phyloP scores from a whole-genome alignment of 495 filamentous ascomycete species.

The Parathielavia appendiculata region DNA sequence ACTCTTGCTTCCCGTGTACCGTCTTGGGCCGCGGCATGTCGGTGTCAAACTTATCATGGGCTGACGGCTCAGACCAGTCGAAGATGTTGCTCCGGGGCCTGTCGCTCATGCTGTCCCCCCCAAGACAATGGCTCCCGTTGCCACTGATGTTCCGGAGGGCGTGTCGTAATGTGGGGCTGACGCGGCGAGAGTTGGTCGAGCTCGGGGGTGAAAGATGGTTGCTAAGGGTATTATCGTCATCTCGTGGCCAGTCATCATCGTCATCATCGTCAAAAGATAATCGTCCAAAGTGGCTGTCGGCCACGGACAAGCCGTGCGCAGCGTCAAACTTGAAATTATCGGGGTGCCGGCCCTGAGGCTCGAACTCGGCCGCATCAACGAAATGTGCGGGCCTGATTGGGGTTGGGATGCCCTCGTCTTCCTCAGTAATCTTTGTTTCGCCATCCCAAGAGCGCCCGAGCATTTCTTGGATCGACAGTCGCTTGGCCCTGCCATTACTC shows the following conservation, averaged over 20 bases:
- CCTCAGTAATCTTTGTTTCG: constrained; percentile 57
- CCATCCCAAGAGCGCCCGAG: constrained; percentile 44
- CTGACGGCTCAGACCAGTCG: constrained; percentile 76
- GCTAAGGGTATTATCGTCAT: constrained; percentile 48
- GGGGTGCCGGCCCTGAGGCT: constrained; percentile 10
- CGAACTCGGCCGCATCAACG: constrained; percentile 21
- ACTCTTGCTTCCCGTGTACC: constrained; percentile 83
- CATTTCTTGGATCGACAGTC: constrained; percentile 54
- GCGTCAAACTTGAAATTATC: constrained; percentile 21
- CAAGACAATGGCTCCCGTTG: constrained; percentile 31
- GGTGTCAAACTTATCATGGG: constrained; percentile 49
- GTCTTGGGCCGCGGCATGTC: constrained; percentile 70
- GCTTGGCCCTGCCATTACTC: constrained; percentile 51
- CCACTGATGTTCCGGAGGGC: constrained; percentile 41
- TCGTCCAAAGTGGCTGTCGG: constrained; percentile 38
- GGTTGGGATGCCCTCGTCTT: constrained; percentile 57
- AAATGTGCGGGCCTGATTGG: constrained; percentile 44
- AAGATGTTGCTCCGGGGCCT: constrained; percentile 63
- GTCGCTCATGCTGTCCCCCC: constrained; percentile 36
- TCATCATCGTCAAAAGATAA: constrained; percentile 57
- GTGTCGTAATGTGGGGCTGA: constrained; percentile 43
- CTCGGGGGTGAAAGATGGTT: constrained; percentile 53
- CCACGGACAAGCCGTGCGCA: constrained; percentile 17
- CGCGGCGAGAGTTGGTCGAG: constrained; percentile 42
- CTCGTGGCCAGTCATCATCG: constrained; percentile 58